Evolutionary conservation across 108 stramenopile species (phyloP), one percentile per base, ranked within the genome.

Genomic region (Heterococcus sp.): DNA sequence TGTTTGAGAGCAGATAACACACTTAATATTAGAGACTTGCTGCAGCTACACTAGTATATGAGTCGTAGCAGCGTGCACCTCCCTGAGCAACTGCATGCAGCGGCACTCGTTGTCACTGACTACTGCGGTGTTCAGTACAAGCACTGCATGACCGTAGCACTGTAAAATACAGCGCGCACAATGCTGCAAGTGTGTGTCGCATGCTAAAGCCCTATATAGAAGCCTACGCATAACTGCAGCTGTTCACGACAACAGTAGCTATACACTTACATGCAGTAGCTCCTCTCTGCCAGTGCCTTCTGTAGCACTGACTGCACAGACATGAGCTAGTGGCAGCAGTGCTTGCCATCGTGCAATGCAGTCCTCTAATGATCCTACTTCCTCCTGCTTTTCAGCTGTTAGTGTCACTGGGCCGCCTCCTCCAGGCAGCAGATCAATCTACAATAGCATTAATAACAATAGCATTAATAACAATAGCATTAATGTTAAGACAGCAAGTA

Each of bases 311-410:
- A 84, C 76, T 2, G 83, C 75, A 4, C 75, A 35, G 26, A 84
- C 37, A 5, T 29, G 38, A 38, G 83, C 83, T 30, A 37, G 38
- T 1, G 83, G 83, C 38, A 84, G 35, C 0, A 27, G 38, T 66
- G 64, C 75, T 46, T 76, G 31, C 83, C 83, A 84, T 35, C 68
- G 35, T 0, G 21, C 65, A 28, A 75, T 28, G 11, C 76, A 34
- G 35, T 68, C 75, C 32, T 76, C 40, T 1, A 84, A 70, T 0
- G 70, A 75, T 2, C 83, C 83, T 2, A 83, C 37, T 78, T 84
- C 68, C 82, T 78, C 74, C 8, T 72, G 76, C 5, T 38, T 74
- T 35, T 63, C 68, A 33, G 38, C 69, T 38, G 77, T 35, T 26
- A 78, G 40, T 58, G 46, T 58, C 46, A 58, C 46, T 21, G 14